Percentiles rank a stretch among this genome's conserved stretches.
These are phyloP conservation scores for Fraxinus sp. DNA, from an alignment of 305 asterid genomes.

Conservation along the genomic window DNA sequence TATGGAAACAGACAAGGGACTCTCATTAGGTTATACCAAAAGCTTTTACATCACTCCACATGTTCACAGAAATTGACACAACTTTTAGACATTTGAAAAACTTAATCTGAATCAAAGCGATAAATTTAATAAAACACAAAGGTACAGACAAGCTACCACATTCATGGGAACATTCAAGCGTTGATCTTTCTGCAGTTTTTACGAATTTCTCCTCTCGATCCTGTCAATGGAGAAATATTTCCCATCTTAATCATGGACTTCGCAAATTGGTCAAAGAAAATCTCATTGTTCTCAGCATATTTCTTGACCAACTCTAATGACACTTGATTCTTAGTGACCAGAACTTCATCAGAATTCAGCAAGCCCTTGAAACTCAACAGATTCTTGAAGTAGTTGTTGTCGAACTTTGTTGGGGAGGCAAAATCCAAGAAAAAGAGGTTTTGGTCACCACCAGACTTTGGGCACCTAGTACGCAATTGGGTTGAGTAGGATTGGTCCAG, in stretches of 20 bases:
- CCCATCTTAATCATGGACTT: conserved; percentile 51
- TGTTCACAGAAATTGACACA: background rate
- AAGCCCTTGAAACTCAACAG: conserved; percentile 46
- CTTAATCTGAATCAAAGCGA: background rate
- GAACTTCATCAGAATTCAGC: conserved; percentile 50
- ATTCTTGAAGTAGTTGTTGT: conserved; percentile 42
- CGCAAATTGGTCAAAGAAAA: conserved; percentile 37
- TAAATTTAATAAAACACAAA: background rate
- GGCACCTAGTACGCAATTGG: conserved; percentile 57
- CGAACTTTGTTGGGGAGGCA: conserved; percentile 36
- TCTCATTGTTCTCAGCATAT: conserved; percentile 32
- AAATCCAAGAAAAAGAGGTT: conserved; percentile 39
- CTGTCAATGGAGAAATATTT: conserved; percentile 32
- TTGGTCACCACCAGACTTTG: conserved; percentile 45
- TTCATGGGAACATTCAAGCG: background rate
- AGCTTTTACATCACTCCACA: background rate
- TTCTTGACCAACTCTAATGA: conserved; percentile 28
- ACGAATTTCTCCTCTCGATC: conserved; percentile 39
- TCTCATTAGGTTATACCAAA: background rate
- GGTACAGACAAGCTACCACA: background rate
- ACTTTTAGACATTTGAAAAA: too few species aligned
- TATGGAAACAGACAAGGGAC: background rate
- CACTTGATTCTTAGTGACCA: conserved; percentile 26
- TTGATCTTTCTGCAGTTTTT: conserved; percentile 38
- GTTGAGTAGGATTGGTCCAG: conserved; percentile 60